Base-by-base conservation (phyloP, 306 rosid genomes). In the Cyclanthera cordifolia region DNA sequence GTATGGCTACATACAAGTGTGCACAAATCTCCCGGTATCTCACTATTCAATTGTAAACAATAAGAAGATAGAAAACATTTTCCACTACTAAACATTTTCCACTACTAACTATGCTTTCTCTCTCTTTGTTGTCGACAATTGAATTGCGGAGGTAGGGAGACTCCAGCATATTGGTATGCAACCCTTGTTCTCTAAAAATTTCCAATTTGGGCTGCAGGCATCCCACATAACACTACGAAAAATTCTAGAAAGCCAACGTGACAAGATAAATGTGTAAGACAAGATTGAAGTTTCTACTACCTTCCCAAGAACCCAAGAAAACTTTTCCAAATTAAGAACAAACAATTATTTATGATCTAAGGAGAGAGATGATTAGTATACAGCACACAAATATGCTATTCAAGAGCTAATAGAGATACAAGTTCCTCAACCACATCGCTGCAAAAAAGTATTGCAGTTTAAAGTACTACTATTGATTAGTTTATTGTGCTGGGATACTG, bases 381-480 rank as follows among this genome's bases (percentile, higher is more conserved):
- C 67, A n/a, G n/a, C 27, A 60, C 37, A 5, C 1, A 60, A 32
- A 32, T 32, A 34, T 16, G 66, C 3, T 14, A 58, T 11, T 16
- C 4, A 37, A 17, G 24, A 60, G 37, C n/a, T 60, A 60, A 16
- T 1, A 54, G 8, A 9, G 2, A 37, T n/a, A 37, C 14, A 60
- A 60, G 67, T 60, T 59, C 15, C 45, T 39, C 25, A 4, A 60
- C n/a, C 23, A 60, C 67, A 34, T 63, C 52, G 41, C 68, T 39
- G 13, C 13, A 46, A 63, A 34, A 63, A 23, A 11, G 53, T 41
- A 20, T 32, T 16, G 19, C n/a, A 41, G 30, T 17, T 20, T 17
- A 52, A 49, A 12, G 30, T 63, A 27, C 45, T 63, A 14, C 19
- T 19, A 63, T 5, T 2, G 37, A 24, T 20, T 64, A 2, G 53